Percentiles rank a stretch among this genome's conserved stretches.
Conservation (phyloP, 78 protist genomes). For the Tieghemostelium lacteum region DNA sequence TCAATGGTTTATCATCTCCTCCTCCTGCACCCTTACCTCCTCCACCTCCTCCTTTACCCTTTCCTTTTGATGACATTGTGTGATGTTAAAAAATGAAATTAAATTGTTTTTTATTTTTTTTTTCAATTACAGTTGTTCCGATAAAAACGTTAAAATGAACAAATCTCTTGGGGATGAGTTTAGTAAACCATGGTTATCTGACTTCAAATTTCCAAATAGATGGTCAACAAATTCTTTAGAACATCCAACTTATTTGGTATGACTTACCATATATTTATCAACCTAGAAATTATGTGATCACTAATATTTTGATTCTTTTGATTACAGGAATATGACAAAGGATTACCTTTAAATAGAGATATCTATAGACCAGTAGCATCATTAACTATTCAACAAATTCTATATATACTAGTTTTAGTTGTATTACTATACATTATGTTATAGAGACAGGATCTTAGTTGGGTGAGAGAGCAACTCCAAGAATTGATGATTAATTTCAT, state of each 20-base stretch:
- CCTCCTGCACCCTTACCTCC: not conserved
- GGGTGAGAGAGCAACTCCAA: not conserved
- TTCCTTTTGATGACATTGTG: not conserved
- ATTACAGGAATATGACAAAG: conserved; percentile 20
- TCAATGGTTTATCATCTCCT: conserved; percentile 4
- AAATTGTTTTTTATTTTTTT: conserved; percentile 4
- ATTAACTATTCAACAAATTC: conserved; percentile 7
- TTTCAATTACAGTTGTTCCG: too few species aligned
- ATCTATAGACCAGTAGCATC: conserved; percentile 4
- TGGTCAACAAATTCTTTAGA: conserved; percentile 15
- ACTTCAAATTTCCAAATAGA: conserved; percentile 6
- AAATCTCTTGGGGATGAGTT: not conserved
- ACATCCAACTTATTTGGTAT: conserved; percentile 4
- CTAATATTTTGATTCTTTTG: too few species aligned
- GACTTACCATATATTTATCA: not conserved
- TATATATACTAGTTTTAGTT: not conserved
- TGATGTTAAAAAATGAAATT: not conserved
- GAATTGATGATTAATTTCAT: too few species aligned
- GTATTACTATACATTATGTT: not conserved
- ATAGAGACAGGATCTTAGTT: not conserved
- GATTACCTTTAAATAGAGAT: conserved; percentile 5
- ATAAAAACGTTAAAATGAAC: not conserved
- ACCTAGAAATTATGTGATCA: not conserved
- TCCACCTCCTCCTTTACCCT: conserved; percentile 6
- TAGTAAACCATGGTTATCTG: conserved; percentile 24